phyloP scores from a whole-genome alignment of 164 flowering plant genomes.

The Platanus orientalis region DNA sequence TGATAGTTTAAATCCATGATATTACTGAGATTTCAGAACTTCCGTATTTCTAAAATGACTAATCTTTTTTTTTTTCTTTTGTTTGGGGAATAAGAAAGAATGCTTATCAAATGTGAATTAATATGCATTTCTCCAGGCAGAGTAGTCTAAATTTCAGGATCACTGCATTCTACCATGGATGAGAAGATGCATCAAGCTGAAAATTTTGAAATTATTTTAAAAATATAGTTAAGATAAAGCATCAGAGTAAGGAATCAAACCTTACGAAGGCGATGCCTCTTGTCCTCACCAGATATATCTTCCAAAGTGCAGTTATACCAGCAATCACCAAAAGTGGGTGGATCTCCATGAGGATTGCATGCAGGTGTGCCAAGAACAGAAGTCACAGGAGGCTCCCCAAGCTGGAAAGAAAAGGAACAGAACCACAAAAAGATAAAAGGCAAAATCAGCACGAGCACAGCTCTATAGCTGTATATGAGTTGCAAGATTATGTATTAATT shows the following conservation, averaged over 20 bases:
- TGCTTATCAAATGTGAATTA: background rate
- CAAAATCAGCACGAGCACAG: conserved; percentile 11
- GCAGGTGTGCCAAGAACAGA: conserved; percentile 50
- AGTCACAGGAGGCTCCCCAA: conserved; percentile 82
- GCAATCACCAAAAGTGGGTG: conserved; percentile 87
- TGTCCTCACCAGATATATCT: conserved; percentile 90
- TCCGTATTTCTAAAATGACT: too few species aligned
- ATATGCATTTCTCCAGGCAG: background rate
- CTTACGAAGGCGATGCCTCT: conserved; percentile 86
- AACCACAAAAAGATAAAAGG: background rate
- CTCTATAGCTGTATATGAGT: background rate
- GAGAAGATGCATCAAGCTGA: background rate
- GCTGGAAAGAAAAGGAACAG: conserved; percentile 36
- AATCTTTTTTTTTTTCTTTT: too few species aligned
- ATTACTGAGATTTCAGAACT: too few species aligned
- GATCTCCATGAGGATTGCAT: conserved; percentile 91
- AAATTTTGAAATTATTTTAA: background rate
- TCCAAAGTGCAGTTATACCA: conserved; percentile 97
- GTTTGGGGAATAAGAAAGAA: too few species aligned
- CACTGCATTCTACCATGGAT: background rate
- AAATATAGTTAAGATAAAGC: background rate
- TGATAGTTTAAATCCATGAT: too few species aligned
- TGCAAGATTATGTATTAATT: background rate
- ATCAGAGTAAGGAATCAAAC: conserved; percentile 24
- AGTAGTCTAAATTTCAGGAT: background rate